Percentiles rank a stretch among this genome's conserved stretches.
These are phyloP conservation scores for Aspergillus thermomutatus DNA, from an alignment of 2,329 filamentous ascomycete genomes.

Conservation along the genomic window DNA sequence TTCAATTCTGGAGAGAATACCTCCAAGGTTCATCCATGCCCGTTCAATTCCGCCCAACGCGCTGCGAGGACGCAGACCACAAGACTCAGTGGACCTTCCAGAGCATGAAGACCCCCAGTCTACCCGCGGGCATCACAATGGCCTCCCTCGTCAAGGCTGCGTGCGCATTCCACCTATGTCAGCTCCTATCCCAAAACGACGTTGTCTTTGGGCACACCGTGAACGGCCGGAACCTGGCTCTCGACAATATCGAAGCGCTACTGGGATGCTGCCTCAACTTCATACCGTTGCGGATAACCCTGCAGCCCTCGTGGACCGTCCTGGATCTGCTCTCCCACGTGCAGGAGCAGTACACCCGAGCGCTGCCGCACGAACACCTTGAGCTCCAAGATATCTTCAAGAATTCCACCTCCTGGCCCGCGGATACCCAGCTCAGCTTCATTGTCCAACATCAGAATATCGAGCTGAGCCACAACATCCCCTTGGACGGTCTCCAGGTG, in stretches of 20 bases:
- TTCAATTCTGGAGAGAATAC: not conserved
- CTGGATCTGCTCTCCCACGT: not conserved
- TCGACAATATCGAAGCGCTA: not conserved
- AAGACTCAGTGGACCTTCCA: not conserved
- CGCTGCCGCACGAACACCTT: not conserved
- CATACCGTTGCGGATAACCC: not conserved
- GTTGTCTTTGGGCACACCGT: not conserved
- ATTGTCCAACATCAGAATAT: not conserved
- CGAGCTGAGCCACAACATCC: not conserved
- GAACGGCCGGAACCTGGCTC: not conserved
- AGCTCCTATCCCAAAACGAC: not conserved
- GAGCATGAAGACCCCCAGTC: not conserved
- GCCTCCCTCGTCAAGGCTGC: not conserved
- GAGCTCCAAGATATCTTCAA: not conserved
- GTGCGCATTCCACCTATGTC: not conserved
- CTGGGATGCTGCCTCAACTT: not conserved
- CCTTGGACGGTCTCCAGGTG: not conserved
- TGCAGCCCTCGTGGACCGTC: not conserved
- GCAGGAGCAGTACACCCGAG: not conserved
- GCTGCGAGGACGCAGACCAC: too few relatives aligned
- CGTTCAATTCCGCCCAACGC: not conserved
- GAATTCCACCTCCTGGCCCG: not conserved
- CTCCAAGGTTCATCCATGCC: not conserved
- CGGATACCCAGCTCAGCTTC: not conserved
- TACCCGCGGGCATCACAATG: not conserved